Conservation (phyloP, 2,329 filamentous ascomycete species). For the Macrophomina pseudophaseolina region DNA sequence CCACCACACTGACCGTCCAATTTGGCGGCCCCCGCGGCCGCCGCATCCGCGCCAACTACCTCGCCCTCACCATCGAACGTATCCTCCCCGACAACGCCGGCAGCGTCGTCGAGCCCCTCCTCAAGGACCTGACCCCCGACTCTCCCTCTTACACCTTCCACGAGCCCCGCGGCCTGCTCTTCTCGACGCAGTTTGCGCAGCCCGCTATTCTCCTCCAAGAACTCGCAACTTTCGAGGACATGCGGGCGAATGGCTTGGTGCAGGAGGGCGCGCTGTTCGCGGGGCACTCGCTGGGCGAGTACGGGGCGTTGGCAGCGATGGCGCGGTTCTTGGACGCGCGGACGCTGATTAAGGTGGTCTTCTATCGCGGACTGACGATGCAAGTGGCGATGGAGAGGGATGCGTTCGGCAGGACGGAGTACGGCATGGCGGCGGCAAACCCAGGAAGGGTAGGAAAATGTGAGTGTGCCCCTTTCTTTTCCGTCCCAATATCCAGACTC, state of each 20-base stretch:
- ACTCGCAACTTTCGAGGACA: slow-evolving; percentile 20
- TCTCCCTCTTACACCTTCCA: slow-evolving; percentile 31
- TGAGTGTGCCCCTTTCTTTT: background rate
- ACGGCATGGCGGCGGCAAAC: background rate
- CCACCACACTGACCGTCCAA: slow-evolving; percentile 44
- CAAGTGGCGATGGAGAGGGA: background rate
- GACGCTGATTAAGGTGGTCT: slow-evolving; percentile 27
- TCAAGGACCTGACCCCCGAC: background rate
- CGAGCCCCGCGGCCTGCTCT: slow-evolving; percentile 30
- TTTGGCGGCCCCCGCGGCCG: slow-evolving; percentile 45
- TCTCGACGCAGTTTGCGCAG: slow-evolving; percentile 35
- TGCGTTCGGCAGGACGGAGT: background rate
- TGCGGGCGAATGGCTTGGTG: slow-evolving; percentile 26
- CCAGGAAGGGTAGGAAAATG: background rate
- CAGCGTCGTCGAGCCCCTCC: background rate
- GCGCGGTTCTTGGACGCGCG: slow-evolving; percentile 31
- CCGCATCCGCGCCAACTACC: slow-evolving; percentile 43
- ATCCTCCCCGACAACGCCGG: background rate
- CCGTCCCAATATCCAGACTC: no score
- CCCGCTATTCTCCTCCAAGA: slow-evolving; percentile 29
- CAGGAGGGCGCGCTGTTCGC: slow-evolving; percentile 25
- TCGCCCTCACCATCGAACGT: slow-evolving; percentile 31
- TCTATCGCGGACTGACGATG: slow-evolving; percentile 12
- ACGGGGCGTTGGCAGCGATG: slow-evolving; percentile 29
- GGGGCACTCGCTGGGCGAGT: slow-evolving; percentile 32